phyloP scores from a whole-genome alignment of 805 yeast species.

The Zygoascus bituminiphila region DNA sequence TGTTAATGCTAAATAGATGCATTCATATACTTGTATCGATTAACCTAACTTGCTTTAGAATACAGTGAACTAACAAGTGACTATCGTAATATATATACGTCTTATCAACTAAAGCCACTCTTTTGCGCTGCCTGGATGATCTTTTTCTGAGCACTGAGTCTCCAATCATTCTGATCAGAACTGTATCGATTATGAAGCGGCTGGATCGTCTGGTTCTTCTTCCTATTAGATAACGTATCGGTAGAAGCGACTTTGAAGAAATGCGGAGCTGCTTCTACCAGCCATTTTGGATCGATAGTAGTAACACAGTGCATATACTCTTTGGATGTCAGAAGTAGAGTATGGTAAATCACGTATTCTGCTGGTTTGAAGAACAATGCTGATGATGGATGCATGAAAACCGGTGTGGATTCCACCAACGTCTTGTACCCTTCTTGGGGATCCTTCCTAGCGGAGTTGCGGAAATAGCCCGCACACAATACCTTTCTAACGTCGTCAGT shows the following conservation, averaged over 20 bases:
- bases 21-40: not conserved
- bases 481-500: slow-evolving; percentile 40
- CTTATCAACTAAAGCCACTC: not conserved
- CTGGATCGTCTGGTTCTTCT: slow-evolving; percentile 56
- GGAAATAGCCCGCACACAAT: slow-evolving; percentile 59
- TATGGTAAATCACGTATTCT: slow-evolving; percentile 67
- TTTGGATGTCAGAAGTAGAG: slow-evolving; percentile 72
- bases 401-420: slow-evolving; percentile 34
- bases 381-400: slow-evolving; percentile 80
- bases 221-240: slow-evolving; percentile 37
- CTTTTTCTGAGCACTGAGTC: slow-evolving; percentile 43
- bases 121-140: slow-evolving; percentile 7
- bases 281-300: slow-evolving; percentile 61
- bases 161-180: slow-evolving; percentile 64
- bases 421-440: slow-evolving; percentile 47
- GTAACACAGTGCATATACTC: slow-evolving; percentile 82
- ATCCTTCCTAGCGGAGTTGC: slow-evolving; percentile 56
- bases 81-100: no score
- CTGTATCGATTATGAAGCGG: slow-evolving; percentile 61
- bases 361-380: slow-evolving; percentile 70
- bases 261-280: slow-evolving; percentile 64
- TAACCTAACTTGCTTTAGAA: no score
- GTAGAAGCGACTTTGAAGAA: slow-evolving; percentile 52
- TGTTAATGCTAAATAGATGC: slow-evolving; percentile 51
- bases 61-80: no score